A percentile compares a stretch with the other conserved stretches of the same genome.
Evolutionary conservation across 768 basidiomycete genomes (phyloP).

Genomic region (Tricholoma flavovirens): DNA sequence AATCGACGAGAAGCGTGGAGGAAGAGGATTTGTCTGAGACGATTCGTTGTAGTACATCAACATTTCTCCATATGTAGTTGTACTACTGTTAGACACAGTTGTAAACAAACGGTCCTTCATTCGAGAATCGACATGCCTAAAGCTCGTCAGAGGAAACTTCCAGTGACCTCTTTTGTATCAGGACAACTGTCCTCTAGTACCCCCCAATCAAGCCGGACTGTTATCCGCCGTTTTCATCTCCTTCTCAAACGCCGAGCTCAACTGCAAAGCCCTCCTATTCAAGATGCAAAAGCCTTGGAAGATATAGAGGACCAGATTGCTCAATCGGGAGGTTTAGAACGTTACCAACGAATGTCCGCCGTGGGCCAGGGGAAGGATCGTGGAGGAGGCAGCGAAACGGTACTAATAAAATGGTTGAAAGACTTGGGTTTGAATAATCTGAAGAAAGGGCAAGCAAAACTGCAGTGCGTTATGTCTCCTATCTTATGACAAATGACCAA

Average conservation of each 20-base stretch:
- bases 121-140: slow-evolving; percentile 34
- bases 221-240: slow-evolving; percentile 79
- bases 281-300: slow-evolving; percentile 30
- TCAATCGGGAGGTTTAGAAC: slow-evolving; percentile 68
- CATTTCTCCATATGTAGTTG: no score
- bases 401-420: slow-evolving; percentile 72
- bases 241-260: slow-evolving; percentile 65
- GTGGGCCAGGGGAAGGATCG: slow-evolving; percentile 76
- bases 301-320: slow-evolving; percentile 60
- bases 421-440: slow-evolving; percentile 35
- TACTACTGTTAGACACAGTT: not conserved
- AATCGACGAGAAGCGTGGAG: slow-evolving; percentile 87
- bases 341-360: slow-evolving; percentile 79
- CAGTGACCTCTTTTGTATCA: not conserved
- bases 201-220: slow-evolving; percentile 56
- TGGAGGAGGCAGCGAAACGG: slow-evolving; percentile 84
- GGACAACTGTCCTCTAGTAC: slow-evolving; percentile 37
- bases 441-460: slow-evolving; percentile 14
- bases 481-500: not conserved
- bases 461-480: slow-evolving; percentile 23
- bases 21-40: slow-evolving; percentile 74
- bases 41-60: not conserved
- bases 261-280: slow-evolving; percentile 29
- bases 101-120: not conserved
- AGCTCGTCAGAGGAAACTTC: slow-evolving; percentile 27